Evolutionary conservation across 2,329 filamentous ascomycete species (phyloP), one percentile per base, ranked within the genome.

Genomic region (Volutella citrinella): DNA sequence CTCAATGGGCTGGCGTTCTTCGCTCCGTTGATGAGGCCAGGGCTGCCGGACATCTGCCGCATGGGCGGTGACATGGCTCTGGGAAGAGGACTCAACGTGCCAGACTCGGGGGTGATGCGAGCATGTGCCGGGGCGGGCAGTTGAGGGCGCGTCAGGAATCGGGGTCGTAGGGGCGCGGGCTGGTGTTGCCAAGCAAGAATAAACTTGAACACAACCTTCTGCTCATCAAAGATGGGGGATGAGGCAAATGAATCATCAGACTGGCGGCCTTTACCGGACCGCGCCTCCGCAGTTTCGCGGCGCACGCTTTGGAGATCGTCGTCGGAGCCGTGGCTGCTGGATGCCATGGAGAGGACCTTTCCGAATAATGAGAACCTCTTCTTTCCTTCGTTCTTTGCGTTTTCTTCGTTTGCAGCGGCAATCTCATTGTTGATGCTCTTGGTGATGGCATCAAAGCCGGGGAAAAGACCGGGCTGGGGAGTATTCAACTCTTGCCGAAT

Each of bases 131-230:
- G 76, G 4, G 71, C 70, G 1, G 87, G 87, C 5, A 93, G 71
- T 10, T 82, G 72, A 3, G 87, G 86, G 6, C 79, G 74, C 15
- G 70, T 71, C 14, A 90, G 66, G n/a, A 82, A 72, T 4, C 80
- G 76, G 24, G 82, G 76, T 4, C 74, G 75, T 1, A 68, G 65
- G 32, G 75, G 69, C 43, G 74, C 69, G 14, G 70, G 59, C 16
- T 74, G 74, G 30, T 72, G 63, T 24, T 80, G 70, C 71, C 77
- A 83, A 40, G 84, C 81, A 3, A 89, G 70, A 9, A 82, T 78
- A 52, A 90, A 90, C 42, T 82, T 85, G 68, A 90, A 90, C 40
- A 78, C 72, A 51, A 78, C 87, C 44, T 72, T 67, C 55, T 72
- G 63, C 55, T 75, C 63, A 46, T 78, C 72, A 38, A 63, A 75